Percentiles rank a stretch among this genome's conserved stretches.
Evolutionary conservation across 306 rosid genomes (phyloP).

Genomic region (Morella rubra): DNA sequence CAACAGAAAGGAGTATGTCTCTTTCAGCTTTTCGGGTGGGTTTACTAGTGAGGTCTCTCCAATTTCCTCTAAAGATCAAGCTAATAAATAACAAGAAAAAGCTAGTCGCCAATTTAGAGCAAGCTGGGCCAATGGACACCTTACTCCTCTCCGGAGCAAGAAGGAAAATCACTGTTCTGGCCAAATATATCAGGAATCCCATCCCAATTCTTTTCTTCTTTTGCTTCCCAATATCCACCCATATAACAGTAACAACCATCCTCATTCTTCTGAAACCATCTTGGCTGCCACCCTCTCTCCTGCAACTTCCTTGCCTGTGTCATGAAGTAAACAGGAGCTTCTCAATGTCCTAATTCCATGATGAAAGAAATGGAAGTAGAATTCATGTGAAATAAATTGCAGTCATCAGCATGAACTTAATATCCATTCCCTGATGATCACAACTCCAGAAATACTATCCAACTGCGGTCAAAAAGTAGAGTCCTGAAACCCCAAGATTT

Average conservation of each 20-base stretch:
- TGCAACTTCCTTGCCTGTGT: conserved; percentile 94
- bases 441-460: neutral
- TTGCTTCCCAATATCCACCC: conserved; percentile 95
- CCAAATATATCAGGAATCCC: conserved; percentile 85
- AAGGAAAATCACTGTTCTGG: conserved; percentile 58
- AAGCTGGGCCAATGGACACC: conserved; percentile 11
- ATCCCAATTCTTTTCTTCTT: conserved; percentile 73
- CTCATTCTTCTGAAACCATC: conserved; percentile 87
- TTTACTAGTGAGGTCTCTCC: too few species aligned
- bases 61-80: neutral
- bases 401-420: conserved; percentile 4
- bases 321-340: conserved; percentile 18
- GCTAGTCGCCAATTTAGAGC: conserved; percentile 5
- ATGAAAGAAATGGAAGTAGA: neutral
- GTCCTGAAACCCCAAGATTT: neutral
- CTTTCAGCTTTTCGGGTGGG: too few species aligned
- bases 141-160: conserved; percentile 59
- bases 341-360: conserved; percentile 10
- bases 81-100: conserved; percentile 6
- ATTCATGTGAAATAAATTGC: conserved; percentile 1
- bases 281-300: conserved; percentile 97
- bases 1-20: neutral
- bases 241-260: conserved; percentile 79
- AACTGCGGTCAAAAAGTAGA: neutral
- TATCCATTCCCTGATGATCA: neutral